Base-by-base conservation (phyloP, 352 stramenopile species). In the Phytopythium montanum region DNA sequence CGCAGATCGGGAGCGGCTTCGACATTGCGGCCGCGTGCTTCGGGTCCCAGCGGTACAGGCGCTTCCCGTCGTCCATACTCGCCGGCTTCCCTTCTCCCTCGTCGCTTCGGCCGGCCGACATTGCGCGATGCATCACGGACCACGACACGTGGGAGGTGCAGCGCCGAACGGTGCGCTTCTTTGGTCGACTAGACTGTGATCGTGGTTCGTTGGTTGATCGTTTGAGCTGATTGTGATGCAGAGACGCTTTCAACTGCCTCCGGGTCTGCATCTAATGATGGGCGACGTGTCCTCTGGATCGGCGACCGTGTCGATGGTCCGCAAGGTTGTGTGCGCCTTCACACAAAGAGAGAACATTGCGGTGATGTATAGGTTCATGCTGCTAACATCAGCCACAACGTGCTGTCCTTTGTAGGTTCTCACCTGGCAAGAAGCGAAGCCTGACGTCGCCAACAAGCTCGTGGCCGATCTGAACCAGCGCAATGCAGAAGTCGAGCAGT, bases 231-330 rank as follows among this genome's bases (percentile, higher is more conserved):
- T 46, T 10, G 25, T 25, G 10, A 33, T 28, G 10, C 60, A 94
- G 85, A 77, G 70, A 66, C 64, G 68, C 5, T 87, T 92, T 54
- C 59, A 46, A 39, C 46, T 95, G 16, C 92, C 95, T 41, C 53
- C 67, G 25, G 75, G 73, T 31, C 81, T 98, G 25, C 73, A 96
- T 56, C 69, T 99, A 58, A 67, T 99, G 42, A 97, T 99, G 84
- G 97, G 95, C 31, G 97, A 99, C 70, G 91, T 99, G 14, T 96
- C 87, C 19, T 96, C 94, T 18, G 97, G 97, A 42, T 98, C 92
- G 3, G 90, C 81, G 2, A 92, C 85, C 5, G 85, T 94, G 28
- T 94, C 85, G 2, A 92, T 94, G 85, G 85, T 91, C 44, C 77
- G 72, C 7, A 68, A 92, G 58, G 77, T 98, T 25, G 57, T 89